These are phyloP conservation scores for Lepraria neglecta DNA, from an alignment of 495 filamentous ascomycete genomes.

Conservation along the genomic window DNA sequence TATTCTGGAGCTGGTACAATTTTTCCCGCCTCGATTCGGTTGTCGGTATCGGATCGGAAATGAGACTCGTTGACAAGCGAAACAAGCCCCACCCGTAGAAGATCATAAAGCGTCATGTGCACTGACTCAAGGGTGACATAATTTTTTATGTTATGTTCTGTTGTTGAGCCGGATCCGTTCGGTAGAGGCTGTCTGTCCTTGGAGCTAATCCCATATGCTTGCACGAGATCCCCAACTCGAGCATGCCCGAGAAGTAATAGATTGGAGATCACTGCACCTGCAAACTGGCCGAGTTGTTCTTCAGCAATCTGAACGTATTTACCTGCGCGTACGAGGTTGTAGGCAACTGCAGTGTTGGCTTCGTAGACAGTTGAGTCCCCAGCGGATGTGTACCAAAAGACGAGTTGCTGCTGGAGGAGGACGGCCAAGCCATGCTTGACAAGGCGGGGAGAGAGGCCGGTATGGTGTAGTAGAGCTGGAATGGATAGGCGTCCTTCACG, in stretches of 20 bases:
- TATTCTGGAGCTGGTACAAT: conserved; percentile 38
- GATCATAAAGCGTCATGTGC: conserved; percentile 16
- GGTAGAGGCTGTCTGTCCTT: not conserved
- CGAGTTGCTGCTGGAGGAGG: conserved; percentile 81
- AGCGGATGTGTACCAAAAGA: conserved; percentile 63
- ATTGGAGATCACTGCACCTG: conserved; percentile 63
- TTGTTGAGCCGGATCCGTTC: not conserved
- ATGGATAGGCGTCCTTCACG: conserved; percentile 70
- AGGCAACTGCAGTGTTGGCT: conserved; percentile 65
- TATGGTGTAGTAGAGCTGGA: conserved; percentile 57
- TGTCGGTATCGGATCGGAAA: conserved; percentile 48
- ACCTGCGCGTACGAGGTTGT: conserved; percentile 70
- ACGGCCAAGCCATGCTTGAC: conserved; percentile 72
- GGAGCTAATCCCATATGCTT: conserved; percentile 24
- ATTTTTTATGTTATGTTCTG: not conserved
- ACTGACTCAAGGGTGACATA: conserved; percentile 8
- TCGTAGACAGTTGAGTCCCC: conserved; percentile 69
- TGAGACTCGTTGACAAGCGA: conserved; percentile 42
- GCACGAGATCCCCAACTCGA: conserved; percentile 60
- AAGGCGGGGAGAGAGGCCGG: conserved; percentile 59
- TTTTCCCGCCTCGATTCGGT: conserved; percentile 44
- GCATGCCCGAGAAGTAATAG: conserved; percentile 74
- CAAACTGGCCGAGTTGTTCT: conserved; percentile 59
- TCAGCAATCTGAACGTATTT: conserved; percentile 75
- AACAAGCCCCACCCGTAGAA: conserved; percentile 40